Evolutionary conservation across 192 early-diverging fungal genomes (phyloP), one percentile per base, ranked within the genome.

Genomic region (Oehlia diaphana): DNA sequence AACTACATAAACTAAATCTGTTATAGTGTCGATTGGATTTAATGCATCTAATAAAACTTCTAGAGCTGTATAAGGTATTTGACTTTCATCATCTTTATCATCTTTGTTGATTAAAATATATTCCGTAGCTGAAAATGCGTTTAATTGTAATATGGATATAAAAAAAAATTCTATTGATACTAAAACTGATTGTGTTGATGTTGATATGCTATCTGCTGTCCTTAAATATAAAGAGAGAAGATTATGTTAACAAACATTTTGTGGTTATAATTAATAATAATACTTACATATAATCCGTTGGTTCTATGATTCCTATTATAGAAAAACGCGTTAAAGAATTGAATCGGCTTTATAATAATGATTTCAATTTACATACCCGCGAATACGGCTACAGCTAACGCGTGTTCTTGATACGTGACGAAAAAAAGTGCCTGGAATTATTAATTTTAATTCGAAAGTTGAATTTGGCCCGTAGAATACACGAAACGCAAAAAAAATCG

Each of bases 31-130:
- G 28, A 66, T n/a, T 13, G 64, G 64, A 66, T 66, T 66, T 66
- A 66, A 66, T 28, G 64, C 64, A 66, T 66, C 64, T 3, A 66
- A 66, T 31, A 66, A 66, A 66, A 31, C 64, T 66, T 58, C 53
- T n/a, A 58, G 16, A n/a, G 53, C 4, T n/a, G 53, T 58, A 21
- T 58, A 58, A 58, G 53, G 19, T 58, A 58, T 21, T 1, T 13
- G 12, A 58, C 21, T 58, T 21, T 58, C 19, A 21, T 42, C 39
- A 21, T 16, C 53, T 14, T 19, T 6, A 58, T 42, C 39, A 21
- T 16, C 53, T 14, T 19, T 6, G 53, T 7, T n/a, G 14, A 6
- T 21, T 21, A 2, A 58, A 19, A 7, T 58, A 83, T 70, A 50
- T 50, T 79, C 49, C 16, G 10, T 33, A 0, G 10, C 58, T 37